Conservation (phyloP, 139 green algal genomes). For the Limnomonas spitsbergensis region DNA sequence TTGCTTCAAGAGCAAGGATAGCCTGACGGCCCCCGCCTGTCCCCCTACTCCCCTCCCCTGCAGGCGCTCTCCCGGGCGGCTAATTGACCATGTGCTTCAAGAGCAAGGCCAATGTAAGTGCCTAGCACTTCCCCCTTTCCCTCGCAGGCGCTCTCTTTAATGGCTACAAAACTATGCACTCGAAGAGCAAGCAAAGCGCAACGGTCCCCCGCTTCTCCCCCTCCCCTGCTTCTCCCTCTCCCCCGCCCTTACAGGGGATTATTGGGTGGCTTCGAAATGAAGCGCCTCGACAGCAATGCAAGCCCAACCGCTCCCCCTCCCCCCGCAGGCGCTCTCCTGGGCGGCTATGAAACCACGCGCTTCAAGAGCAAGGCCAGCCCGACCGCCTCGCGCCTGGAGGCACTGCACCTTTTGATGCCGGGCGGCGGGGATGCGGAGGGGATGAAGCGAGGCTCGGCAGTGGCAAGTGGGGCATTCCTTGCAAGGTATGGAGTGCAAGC, state of each 20-base stretch:
- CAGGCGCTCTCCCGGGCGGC: constrained; percentile 63
- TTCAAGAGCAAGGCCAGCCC: constrained; percentile 84
- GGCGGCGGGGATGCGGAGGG: not conserved
- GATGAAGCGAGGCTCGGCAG: not conserved
- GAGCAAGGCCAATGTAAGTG: too few relatives aligned
- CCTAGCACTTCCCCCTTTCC: too few relatives aligned
- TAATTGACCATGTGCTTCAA: too few relatives aligned
- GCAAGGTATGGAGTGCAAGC: too few relatives aligned
- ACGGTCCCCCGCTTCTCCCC: too few relatives aligned
- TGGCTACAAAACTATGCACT: too few relatives aligned
- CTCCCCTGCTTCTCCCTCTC: not conserved
- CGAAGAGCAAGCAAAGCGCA: too few relatives aligned
- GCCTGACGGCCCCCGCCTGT: too few relatives aligned
- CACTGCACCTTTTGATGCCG: constrained; percentile 54
- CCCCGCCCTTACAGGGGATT: not conserved
- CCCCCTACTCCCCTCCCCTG: too few relatives aligned
- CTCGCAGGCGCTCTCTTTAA: too few relatives aligned
- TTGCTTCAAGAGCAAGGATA: too few relatives aligned
- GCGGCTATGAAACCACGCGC: constrained; percentile 77
- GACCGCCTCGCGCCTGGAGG: constrained; percentile 38
- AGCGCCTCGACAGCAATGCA: not conserved
- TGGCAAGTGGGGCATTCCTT: not conserved
- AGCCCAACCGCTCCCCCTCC: not conserved
- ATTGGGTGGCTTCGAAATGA: too few relatives aligned
- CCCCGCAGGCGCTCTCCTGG: constrained; percentile 60